phyloP scores from a whole-genome alignment of 352 stramenopile genomes.

The Thraustochytrium sp. region DNA sequence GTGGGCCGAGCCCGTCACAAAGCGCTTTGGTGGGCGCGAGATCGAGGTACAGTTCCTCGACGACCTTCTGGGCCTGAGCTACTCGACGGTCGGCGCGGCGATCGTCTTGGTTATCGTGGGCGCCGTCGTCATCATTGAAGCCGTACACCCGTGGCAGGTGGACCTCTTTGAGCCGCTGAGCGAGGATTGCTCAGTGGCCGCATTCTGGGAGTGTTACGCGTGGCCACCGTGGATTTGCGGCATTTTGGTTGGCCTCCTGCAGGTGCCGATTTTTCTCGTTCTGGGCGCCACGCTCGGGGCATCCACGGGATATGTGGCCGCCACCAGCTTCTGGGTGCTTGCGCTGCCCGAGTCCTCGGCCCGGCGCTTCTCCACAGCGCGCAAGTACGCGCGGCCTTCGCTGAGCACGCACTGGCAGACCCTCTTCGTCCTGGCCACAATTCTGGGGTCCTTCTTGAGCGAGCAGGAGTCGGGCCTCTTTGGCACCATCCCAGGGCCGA shows the following conservation, averaged over 20 bases:
- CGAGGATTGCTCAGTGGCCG: not conserved
- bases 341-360: not conserved
- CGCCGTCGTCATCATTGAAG: not conserved
- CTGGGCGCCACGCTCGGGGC: not conserved
- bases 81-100: not conserved
- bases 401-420: not conserved
- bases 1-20: slow-evolving; percentile 35
- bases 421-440: not conserved
- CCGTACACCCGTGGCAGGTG: not conserved
- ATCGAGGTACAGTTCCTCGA: not conserved
- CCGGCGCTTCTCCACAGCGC: not conserved
- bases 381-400: not conserved
- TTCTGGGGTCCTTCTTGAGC: not conserved
- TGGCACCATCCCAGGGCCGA: not conserved
- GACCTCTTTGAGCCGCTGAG: not conserved
- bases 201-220: not conserved
- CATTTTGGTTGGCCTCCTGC: slow-evolving; percentile 40
- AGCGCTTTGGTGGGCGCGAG: not conserved
- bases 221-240: slow-evolving; percentile 33
- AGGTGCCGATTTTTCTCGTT: slow-evolving; percentile 34
- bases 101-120: not conserved
- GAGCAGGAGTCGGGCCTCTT: not conserved
- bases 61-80: not conserved
- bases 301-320: not conserved
- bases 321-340: not conserved